phyloP scores from a whole-genome alignment of 805 yeast species.

The Scheffersomyces coipomensis region DNA sequence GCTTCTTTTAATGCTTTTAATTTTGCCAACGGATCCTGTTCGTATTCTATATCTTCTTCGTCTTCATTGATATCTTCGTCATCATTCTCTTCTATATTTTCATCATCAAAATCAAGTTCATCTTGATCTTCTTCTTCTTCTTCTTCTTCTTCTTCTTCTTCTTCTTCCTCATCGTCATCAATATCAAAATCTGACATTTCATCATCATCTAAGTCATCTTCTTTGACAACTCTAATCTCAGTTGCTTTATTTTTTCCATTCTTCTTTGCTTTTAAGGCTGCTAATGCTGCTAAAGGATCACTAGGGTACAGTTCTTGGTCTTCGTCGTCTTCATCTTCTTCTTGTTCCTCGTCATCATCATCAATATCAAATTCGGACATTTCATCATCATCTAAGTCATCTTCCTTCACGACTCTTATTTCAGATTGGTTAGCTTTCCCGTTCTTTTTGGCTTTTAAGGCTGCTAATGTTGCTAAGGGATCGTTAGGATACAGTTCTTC shows the following conservation, averaged over 20 bases:
- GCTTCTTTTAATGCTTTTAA: constrained; percentile 16
- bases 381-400: constrained; percentile 9
- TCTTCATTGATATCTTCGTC: constrained; percentile 10
- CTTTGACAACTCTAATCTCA: constrained; percentile 25
- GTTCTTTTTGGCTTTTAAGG: constrained; percentile 11
- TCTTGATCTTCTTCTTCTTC: constrained; percentile 13
- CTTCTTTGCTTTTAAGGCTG: constrained; percentile 11
- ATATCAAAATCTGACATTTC: constrained; percentile 5
- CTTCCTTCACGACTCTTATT: constrained; percentile 27
- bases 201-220: constrained; percentile 28
- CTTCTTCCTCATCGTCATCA: constrained; percentile 16
- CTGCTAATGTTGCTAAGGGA: constrained; percentile 14
- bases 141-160: constrained; percentile 14
- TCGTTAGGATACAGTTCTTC: constrained; percentile 12
- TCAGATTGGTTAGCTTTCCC: constrained; percentile 6
- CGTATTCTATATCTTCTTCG: constrained; percentile 7
- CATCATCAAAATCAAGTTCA: constrained; percentile 15
- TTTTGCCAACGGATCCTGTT: constrained; percentile 24
- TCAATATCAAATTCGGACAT: too few relatives aligned
- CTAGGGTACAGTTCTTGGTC: too few relatives aligned
- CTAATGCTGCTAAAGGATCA: constrained; percentile 15
- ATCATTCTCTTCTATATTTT: too few relatives aligned
- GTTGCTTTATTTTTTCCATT: constrained; percentile 8
- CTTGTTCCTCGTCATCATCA: constrained; percentile 12
- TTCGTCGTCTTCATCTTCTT: constrained; percentile 7